phyloP scores from a whole-genome alignment of 257 asterid species.

The Nicotiana knightiana region DNA sequence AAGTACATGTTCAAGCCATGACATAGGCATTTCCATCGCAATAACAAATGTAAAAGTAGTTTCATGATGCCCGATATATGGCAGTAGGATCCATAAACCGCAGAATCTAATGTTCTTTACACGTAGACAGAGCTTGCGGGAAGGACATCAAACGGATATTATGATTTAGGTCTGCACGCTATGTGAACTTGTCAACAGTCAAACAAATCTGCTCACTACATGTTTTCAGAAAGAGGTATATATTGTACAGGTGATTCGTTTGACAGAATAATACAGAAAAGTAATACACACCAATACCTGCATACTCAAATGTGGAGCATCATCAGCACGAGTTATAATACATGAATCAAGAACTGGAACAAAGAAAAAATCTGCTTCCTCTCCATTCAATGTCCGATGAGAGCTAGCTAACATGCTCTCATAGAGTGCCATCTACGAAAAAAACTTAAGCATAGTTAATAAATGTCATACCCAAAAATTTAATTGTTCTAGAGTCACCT shows the following conservation, averaged over 20 bases:
- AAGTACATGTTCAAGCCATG: constrained; percentile 6
- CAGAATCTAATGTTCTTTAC: background rate
- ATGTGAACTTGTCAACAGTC: background rate
- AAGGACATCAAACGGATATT: background rate
- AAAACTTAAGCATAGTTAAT: constrained; percentile 11
- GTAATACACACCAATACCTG: constrained; percentile 32
- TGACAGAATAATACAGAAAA: background rate
- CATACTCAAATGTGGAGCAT: constrained; percentile 89
- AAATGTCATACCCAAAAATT: background rate
- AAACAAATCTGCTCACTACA: background rate
- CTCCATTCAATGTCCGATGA: constrained; percentile 78
- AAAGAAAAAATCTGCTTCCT: constrained; percentile 91
- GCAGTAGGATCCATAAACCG: background rate
- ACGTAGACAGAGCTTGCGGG: background rate
- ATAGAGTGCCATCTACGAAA: constrained; percentile 71
- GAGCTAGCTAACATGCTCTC: constrained; percentile 91
- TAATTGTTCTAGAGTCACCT: constrained; percentile 3
- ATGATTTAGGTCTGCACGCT: background rate
- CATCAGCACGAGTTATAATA: constrained; percentile 88
- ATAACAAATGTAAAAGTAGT: background rate
- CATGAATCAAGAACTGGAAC: constrained; percentile 98
- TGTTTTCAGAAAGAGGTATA: background rate
- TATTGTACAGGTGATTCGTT: background rate
- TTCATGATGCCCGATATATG: background rate
- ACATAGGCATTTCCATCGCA: background rate